These are phyloP conservation scores for Laguncularia racemosa DNA, from an alignment of 345 rosid genomes.

Conservation along the genomic window DNA sequence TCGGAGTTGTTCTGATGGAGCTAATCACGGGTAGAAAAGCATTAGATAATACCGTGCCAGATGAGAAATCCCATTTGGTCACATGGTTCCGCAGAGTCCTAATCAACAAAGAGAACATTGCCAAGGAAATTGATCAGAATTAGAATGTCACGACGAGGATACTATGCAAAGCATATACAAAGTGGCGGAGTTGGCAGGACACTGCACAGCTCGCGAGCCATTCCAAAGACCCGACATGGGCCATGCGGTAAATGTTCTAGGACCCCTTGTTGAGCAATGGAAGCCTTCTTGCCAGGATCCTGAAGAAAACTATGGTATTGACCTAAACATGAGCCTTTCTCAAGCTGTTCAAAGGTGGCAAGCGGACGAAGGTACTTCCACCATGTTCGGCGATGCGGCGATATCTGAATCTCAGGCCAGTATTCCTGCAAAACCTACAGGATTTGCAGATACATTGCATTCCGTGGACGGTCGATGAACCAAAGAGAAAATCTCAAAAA, in stretches of 20 bases:
- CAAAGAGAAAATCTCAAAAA: slow-evolving; percentile 8
- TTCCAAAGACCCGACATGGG: slow-evolving; percentile 88
- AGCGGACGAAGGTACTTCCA: slow-evolving; percentile 54
- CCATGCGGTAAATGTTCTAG: slow-evolving; percentile 64
- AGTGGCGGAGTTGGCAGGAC: slow-evolving; percentile 87
- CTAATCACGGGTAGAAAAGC: slow-evolving; percentile 78
- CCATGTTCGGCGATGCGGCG: slow-evolving; percentile 32
- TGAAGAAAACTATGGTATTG: slow-evolving; percentile 50
- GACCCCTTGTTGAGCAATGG: slow-evolving; percentile 88
- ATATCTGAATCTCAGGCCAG: slow-evolving; percentile 57
- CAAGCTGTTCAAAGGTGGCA: slow-evolving; percentile 86
- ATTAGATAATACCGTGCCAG: slow-evolving; percentile 58
- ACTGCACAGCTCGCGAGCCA: slow-evolving; percentile 82
- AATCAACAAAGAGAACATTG: slow-evolving; percentile 56
- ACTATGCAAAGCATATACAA: slow-evolving; percentile 46
- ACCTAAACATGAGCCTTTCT: slow-evolving; percentile 69
- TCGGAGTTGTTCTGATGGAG: slow-evolving; percentile 88
- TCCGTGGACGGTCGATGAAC: slow-evolving; percentile 57
- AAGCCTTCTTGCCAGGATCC: slow-evolving; percentile 57
- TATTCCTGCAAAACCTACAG: slow-evolving; percentile 41
- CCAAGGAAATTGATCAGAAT: slow-evolving; percentile 42
- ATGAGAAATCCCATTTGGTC: slow-evolving; percentile 65
- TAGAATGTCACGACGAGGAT: slow-evolving; percentile 43
- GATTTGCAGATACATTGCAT: slow-evolving; percentile 40
- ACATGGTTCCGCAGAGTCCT: slow-evolving; percentile 73